phyloP scores from a whole-genome alignment of 768 basidiomycete species.

The Calocera cornea region DNA sequence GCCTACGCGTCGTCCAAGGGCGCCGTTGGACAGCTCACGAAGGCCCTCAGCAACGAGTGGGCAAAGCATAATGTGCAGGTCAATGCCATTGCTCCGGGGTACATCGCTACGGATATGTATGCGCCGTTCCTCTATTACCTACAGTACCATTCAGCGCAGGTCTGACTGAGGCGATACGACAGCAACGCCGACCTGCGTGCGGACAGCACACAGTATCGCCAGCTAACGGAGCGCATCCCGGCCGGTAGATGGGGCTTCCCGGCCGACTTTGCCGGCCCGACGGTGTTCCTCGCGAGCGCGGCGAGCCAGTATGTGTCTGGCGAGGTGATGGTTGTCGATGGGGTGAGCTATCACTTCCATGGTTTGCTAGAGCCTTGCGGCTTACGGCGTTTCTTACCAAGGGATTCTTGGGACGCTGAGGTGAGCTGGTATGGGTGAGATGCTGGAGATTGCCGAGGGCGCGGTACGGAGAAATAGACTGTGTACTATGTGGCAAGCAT shows the following conservation, averaged over 20 bases:
- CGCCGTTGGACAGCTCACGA: slow-evolving; percentile 62
- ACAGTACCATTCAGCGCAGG: too few relatives aligned
- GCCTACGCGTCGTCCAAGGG: slow-evolving; percentile 90
- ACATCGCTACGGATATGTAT: slow-evolving; percentile 79
- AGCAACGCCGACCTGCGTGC: slow-evolving; percentile 54
- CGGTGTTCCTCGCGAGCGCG: slow-evolving; percentile 53
- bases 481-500: too few relatives aligned
- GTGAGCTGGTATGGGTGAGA: not conserved
- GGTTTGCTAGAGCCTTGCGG: not conserved
- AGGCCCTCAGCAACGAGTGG: slow-evolving; percentile 91
- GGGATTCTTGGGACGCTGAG: not conserved
- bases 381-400: not conserved
- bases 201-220: slow-evolving; percentile 50
- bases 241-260: slow-evolving; percentile 59
- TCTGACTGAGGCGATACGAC: slow-evolving; percentile 8
- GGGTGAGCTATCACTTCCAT: slow-evolving; percentile 40
- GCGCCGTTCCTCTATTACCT: slow-evolving; percentile 6
- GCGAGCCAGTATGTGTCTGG: slow-evolving; percentile 64
- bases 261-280: slow-evolving; percentile 54
- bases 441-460: not conserved
- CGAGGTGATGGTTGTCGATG: slow-evolving; percentile 57
- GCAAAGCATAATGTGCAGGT: slow-evolving; percentile 76
- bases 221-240: slow-evolving; percentile 63
- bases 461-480: too few relatives aligned
- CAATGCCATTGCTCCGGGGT: slow-evolving; percentile 81